Percentiles rank a stretch among this genome's conserved stretches.
Evolutionary conservation across 495 filamentous ascomycete species (phyloP).

Genomic region (Penicillium argentinense): DNA sequence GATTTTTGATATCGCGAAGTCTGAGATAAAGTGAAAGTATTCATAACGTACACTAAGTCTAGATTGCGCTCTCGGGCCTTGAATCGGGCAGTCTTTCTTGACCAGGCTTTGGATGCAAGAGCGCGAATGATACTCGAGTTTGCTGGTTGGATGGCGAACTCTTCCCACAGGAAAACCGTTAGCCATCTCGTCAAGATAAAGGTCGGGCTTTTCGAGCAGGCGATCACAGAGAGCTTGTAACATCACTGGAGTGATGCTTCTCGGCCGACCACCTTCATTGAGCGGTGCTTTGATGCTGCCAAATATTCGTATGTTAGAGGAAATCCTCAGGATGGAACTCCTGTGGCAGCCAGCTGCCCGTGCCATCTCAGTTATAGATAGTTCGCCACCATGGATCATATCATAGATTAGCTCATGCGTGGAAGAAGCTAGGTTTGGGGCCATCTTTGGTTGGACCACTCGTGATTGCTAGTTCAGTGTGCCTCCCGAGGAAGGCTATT

Average conservation of each 20-base stretch:
- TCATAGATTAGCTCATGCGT: too few species aligned
- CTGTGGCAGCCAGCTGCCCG: too few species aligned
- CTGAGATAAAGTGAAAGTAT: slow-evolving; percentile 5
- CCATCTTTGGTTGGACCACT: too few species aligned
- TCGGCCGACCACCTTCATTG: slow-evolving; percentile 10
- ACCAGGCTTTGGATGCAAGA: slow-evolving; percentile 9
- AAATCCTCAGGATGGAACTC: too few species aligned
- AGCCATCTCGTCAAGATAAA: slow-evolving; percentile 20
- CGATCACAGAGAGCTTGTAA: slow-evolving; percentile 8
- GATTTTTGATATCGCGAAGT: slow-evolving; percentile 6
- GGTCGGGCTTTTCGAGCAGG: neutral
- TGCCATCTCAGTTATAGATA: too few species aligned
- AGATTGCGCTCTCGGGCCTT: slow-evolving; percentile 1
- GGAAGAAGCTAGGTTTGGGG: too few species aligned
- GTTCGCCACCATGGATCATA: too few species aligned
- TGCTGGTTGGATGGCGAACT: slow-evolving; percentile 12
- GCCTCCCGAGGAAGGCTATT: too few species aligned
- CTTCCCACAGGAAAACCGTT: slow-evolving; percentile 8
- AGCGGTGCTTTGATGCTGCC: slow-evolving; percentile 2
- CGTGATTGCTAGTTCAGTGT: too few species aligned
- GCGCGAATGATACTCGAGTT: slow-evolving; percentile 6
- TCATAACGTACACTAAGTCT: slow-evolving; percentile 1
- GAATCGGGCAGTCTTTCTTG: slow-evolving; percentile 6
- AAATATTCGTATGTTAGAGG: slow-evolving; percentile 29
- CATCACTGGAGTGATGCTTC: slow-evolving; percentile 26